Base-by-base conservation (phyloP, 805 yeast genomes). In the Ascoidea asiatica region DNA sequence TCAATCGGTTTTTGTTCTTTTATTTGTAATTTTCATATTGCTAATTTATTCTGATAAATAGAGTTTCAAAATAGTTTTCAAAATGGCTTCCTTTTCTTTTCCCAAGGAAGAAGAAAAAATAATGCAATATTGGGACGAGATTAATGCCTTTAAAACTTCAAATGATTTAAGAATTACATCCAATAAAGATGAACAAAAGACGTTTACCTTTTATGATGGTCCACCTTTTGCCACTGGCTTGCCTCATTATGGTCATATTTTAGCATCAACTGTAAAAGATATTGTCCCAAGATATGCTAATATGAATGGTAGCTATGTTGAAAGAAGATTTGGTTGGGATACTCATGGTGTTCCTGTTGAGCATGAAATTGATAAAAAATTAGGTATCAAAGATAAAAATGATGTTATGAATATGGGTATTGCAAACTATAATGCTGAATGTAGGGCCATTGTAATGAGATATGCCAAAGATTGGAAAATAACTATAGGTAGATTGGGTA, bases 201-300 rank as follows among this genome's bases (percentile, higher is more conserved):
- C 89, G 63, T 77, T 96, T 37, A 29, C 35, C 35, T 92, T 92
- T 63, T 92, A 84, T 59, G 99, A 92, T 67, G 99, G 99, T 22
- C 99, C 99, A 6, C 99, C 99, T 54, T 92, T 92, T 65, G 99
- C 99, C 46, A 92, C 98, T 1, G 98, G 98, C 58, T 86, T 97
- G 36, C 99, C 99, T 39, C 99, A 92, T 63, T 94, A 92, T 62
- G 99, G 99, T 51, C 99, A 92, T 60, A 82, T 92, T 58, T 69
- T 92, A 63, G 94, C 97, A 2, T 92, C 97, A 37, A 92, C 99
- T 46, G 86, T 89, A 57, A 92, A 90, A 65, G 99, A 92, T 67
- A 86, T 92, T 53, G 90, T 92, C 45, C 98, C 98, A 46, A 77
- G 99, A 60, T 92, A 87, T 60, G 97, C 97, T 48, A 84, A 95